Evolutionary conservation across 2,329 filamentous ascomycete species (phyloP).

Genomic region (Pseudocercospora crystallina): DNA sequence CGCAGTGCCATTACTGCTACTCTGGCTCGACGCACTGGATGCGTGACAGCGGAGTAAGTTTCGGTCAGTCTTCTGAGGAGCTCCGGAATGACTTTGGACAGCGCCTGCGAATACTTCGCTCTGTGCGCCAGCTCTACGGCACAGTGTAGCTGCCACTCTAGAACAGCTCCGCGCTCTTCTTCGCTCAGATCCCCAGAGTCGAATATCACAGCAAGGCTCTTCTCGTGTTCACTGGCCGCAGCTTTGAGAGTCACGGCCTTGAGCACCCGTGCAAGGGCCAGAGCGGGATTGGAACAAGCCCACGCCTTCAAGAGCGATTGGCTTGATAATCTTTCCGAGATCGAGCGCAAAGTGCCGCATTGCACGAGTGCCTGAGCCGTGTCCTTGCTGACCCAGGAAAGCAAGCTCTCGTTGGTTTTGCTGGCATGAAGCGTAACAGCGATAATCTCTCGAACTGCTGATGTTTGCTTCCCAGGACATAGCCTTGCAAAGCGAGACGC

Average conservation of each 20-base stretch:
- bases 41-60: slow-evolving; percentile 19
- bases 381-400: slow-evolving; percentile 47
- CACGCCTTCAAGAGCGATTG: slow-evolving; percentile 41
- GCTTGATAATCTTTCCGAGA: slow-evolving; percentile 53
- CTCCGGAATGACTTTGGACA: slow-evolving; percentile 21
- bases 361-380: slow-evolving; percentile 64
- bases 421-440: slow-evolving; percentile 18
- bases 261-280: slow-evolving; percentile 25
- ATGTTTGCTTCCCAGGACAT: slow-evolving; percentile 21
- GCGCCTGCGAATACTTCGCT: slow-evolving; percentile 18
- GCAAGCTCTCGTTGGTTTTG: slow-evolving; percentile 22
- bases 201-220: slow-evolving; percentile 27
- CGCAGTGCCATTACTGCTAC: slow-evolving; percentile 25
- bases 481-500: slow-evolving; percentile 29
- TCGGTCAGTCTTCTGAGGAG: slow-evolving; percentile 21
- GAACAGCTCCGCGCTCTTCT: slow-evolving; percentile 37
- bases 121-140: slow-evolving; percentile 26
- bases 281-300: slow-evolving; percentile 17
- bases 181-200: slow-evolving; percentile 35
- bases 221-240: slow-evolving; percentile 10
- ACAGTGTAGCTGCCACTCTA: slow-evolving; percentile 44
- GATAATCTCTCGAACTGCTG: slow-evolving; percentile 22
- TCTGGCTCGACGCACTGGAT: slow-evolving; percentile 34
- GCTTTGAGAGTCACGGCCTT: slow-evolving; percentile 23
- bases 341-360: slow-evolving; percentile 55